Evolutionary conservation across 148 eudicot species (phyloP).

Genomic region (Amaranthus palmeri): DNA sequence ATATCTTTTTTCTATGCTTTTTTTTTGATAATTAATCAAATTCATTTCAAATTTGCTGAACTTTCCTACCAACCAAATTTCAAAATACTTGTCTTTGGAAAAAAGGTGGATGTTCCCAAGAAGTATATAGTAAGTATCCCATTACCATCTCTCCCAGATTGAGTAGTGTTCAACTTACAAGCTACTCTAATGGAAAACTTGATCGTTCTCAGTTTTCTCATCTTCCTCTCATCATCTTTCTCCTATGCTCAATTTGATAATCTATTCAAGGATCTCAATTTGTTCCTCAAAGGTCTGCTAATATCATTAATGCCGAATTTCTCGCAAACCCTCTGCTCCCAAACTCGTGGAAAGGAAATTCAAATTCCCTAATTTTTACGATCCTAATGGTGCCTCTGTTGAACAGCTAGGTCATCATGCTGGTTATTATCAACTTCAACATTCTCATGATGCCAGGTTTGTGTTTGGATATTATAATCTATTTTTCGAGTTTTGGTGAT

Average conservation of each 20-base stretch:
- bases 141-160: too few relatives aligned
- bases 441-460: slow-evolving; percentile 73
- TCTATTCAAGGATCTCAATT: slow-evolving; percentile 58
- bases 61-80: too few relatives aligned
- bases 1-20: too few relatives aligned
- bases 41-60: too few relatives aligned
- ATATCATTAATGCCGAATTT: slow-evolving; percentile 28
- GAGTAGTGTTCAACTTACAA: too few relatives aligned
- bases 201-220: neutral
- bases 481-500: too few relatives aligned
- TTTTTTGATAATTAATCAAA: too few relatives aligned
- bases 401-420: slow-evolving; percentile 88
- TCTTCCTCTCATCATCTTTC: slow-evolving; percentile 24
- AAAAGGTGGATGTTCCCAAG: too few relatives aligned
- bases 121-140: too few relatives aligned
- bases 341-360: slow-evolving; percentile 58
- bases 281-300: slow-evolving; percentile 54
- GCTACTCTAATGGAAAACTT: slow-evolving; percentile 17
- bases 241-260: slow-evolving; percentile 28
- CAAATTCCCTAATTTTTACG: slow-evolving; percentile 52
- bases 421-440: slow-evolving; percentile 67
- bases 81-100: too few relatives aligned
- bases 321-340: slow-evolving; percentile 2
- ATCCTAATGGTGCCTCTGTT: slow-evolving; percentile 31
- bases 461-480: neutral